Percentiles rank a stretch among this genome's conserved stretches.
Conservation (phyloP, 1,139 yeast species). For the Pichiaceae sp. region DNA sequence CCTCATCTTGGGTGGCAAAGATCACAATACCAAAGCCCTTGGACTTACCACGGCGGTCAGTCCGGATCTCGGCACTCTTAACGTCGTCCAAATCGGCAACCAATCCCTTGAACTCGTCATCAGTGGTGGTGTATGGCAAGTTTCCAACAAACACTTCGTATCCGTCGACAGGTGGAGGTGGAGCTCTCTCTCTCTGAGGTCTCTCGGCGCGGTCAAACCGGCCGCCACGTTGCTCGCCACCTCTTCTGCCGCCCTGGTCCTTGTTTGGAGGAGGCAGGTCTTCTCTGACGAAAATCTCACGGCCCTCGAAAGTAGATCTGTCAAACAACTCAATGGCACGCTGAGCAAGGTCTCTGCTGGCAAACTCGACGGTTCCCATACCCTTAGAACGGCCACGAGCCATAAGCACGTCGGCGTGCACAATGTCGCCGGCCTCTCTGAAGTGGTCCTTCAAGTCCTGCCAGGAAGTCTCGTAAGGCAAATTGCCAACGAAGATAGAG, state of each 20-base stretch:
- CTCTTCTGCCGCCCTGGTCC: conserved; percentile 13
- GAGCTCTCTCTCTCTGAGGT: conserved; percentile 7
- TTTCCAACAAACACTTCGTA: conserved; percentile 76
- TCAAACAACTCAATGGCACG: conserved; percentile 68
- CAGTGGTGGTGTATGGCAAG: conserved; percentile 68
- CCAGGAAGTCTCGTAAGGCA: conserved; percentile 58
- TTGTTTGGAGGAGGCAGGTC: conserved; percentile 68
- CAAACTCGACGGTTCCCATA: conserved; percentile 88
- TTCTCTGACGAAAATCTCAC: conserved; percentile 86
- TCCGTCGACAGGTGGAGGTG: conserved; percentile 30
- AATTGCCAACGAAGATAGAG: conserved; percentile 65
- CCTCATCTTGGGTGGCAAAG: conserved; percentile 51
- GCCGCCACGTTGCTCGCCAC: conserved; percentile 10
- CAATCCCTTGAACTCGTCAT: conserved; percentile 83
- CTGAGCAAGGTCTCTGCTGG: conserved; percentile 57
- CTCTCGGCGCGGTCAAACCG: conserved; percentile 2
- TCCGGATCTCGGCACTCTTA: conserved; percentile 70
- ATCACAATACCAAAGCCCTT: conserved; percentile 81
- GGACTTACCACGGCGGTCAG: conserved; percentile 66
- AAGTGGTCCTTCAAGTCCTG: conserved; percentile 54
- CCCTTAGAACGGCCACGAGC: conserved; percentile 72
- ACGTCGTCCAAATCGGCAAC: conserved; percentile 74
- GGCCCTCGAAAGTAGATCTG: conserved; percentile 60
- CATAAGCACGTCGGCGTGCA: conserved; percentile 83
- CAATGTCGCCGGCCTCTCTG: conserved; percentile 58